phyloP scores from a whole-genome alignment of 2,329 filamentous ascomycete species.

The Colletotrichum sp. region DNA sequence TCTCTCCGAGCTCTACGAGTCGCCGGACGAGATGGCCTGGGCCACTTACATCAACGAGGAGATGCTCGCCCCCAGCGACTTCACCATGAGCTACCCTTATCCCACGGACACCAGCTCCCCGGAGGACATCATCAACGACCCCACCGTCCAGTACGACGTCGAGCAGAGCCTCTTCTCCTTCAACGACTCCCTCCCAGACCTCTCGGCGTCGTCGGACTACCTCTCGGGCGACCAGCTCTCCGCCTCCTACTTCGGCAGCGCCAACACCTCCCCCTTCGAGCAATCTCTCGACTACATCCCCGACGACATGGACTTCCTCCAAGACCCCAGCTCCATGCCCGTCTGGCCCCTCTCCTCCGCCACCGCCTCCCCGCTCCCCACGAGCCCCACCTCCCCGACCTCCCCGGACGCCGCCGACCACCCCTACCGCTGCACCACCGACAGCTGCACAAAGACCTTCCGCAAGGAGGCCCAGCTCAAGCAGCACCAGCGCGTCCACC shows the following conservation, averaged over 20 bases:
- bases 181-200: conserved; percentile 8
- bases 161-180: conserved; percentile 16
- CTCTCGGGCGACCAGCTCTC: conserved; percentile 15
- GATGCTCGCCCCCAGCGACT: conserved; percentile 4
- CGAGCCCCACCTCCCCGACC: not conserved
- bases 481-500: conserved; percentile 25
- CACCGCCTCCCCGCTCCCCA: not conserved
- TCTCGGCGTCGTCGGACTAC: conserved; percentile 11
- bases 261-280: conserved; percentile 14
- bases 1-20: conserved; percentile 14
- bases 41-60: conserved; percentile 15
- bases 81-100: not conserved
- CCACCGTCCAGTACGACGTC: not conserved
- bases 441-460: conserved; percentile 22
- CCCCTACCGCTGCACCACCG: conserved; percentile 14
- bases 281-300: conserved; percentile 12
- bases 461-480: conserved; percentile 22
- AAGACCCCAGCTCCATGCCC: not conserved
- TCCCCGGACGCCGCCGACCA: conserved; percentile 3
- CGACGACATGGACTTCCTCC: not conserved
- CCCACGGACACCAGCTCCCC: not conserved
- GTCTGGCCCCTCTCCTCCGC: not conserved
- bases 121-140: conserved; percentile 11
- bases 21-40: conserved; percentile 8
- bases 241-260: conserved; percentile 10